Evolutionary conservation across 345 rosid species (phyloP).

Genomic region (Gossypioides kirkii): DNA sequence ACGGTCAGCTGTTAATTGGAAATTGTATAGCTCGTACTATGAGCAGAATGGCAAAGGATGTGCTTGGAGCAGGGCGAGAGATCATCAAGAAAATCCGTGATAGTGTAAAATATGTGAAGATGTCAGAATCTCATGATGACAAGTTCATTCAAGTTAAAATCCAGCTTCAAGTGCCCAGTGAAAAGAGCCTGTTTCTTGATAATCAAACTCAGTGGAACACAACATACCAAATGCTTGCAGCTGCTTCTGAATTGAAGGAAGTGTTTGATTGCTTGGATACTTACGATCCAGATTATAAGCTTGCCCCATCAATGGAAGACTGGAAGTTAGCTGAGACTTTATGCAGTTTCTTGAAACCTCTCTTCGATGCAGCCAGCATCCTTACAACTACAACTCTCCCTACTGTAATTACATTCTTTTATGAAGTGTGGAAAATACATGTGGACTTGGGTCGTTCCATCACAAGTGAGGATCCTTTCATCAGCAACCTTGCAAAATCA

Average conservation of each 20-base stretch:
- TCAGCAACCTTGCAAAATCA: conserved; percentile 39
- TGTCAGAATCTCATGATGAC: conserved; percentile 78
- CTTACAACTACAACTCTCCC: conserved; percentile 46
- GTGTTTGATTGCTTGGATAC: conserved; percentile 85
- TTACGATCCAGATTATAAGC: conserved; percentile 73
- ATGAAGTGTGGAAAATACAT: conserved; percentile 85
- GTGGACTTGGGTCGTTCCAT: conserved; percentile 57
- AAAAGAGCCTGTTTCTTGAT: conserved; percentile 60
- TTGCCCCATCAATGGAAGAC: conserved; percentile 62
- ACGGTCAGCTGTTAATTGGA: conserved; percentile 71
- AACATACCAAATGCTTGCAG: conserved; percentile 76
- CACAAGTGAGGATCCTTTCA: conserved; percentile 54
- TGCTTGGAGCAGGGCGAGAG: conserved; percentile 45
- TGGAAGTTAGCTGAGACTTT: conserved; percentile 71
- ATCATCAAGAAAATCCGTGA: conserved; percentile 67
- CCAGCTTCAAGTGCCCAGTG: conserved; percentile 84
- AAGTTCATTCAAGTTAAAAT: conserved; percentile 83
- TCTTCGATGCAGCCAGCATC: conserved; percentile 60
- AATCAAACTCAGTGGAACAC: conserved; percentile 77
- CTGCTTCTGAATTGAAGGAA: conserved; percentile 79
- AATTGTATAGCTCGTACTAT: conserved; percentile 59
- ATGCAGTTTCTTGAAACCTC: conserved; percentile 67
- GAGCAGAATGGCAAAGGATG: conserved; percentile 56
- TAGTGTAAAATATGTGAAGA: conserved; percentile 80
- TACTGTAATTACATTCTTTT: conserved; percentile 57